Conservation (phyloP, 2,329 filamentous ascomycete species). For the Pyrenochaeta sp. region DNA sequence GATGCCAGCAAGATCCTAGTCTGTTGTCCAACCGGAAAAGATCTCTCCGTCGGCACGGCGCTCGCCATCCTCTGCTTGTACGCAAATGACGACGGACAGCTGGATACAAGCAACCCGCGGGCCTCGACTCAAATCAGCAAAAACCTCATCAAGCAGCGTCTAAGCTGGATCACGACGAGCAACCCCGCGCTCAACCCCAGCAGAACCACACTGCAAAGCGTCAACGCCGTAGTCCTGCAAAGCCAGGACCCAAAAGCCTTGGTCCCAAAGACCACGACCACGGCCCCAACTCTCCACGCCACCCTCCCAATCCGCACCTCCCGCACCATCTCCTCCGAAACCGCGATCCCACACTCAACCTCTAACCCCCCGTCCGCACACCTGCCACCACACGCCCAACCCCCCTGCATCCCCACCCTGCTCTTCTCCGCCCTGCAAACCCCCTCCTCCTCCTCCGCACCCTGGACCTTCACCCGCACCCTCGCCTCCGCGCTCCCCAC, state of each 20-base stretch:
- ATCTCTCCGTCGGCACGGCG: slow-evolving; percentile 79
- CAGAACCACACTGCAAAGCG: slow-evolving; percentile 83
- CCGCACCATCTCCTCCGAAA: background rate
- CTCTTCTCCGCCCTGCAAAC: slow-evolving; percentile 25
- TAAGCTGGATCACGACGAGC: slow-evolving; percentile 83
- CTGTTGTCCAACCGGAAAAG: slow-evolving; percentile 78
- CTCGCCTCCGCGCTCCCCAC: slow-evolving; percentile 63
- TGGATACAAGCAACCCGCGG: slow-evolving; percentile 2
- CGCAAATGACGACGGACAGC: slow-evolving; percentile 68
- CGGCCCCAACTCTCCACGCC: background rate
- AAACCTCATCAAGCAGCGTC: slow-evolving; percentile 73
- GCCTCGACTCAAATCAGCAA: slow-evolving; percentile 66
- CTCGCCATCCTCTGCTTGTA: slow-evolving; percentile 79
- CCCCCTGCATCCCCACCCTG: background rate
- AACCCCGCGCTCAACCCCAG: slow-evolving; percentile 84
- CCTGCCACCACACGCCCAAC: background rate
- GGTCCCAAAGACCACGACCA: background rate
- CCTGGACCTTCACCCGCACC: slow-evolving; percentile 69
- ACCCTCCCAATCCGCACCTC: background rate
- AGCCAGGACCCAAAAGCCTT: slow-evolving; percentile 8
- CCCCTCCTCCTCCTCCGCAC: slow-evolving; percentile 15
- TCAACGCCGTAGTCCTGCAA: slow-evolving; percentile 86
- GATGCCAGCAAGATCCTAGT: slow-evolving; percentile 51
- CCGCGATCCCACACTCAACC: too few relatives aligned
- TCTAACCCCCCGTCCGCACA: too few relatives aligned